phyloP scores from a whole-genome alignment of 2,329 filamentous ascomycete genomes.

The Furcasterigmium sp. region DNA sequence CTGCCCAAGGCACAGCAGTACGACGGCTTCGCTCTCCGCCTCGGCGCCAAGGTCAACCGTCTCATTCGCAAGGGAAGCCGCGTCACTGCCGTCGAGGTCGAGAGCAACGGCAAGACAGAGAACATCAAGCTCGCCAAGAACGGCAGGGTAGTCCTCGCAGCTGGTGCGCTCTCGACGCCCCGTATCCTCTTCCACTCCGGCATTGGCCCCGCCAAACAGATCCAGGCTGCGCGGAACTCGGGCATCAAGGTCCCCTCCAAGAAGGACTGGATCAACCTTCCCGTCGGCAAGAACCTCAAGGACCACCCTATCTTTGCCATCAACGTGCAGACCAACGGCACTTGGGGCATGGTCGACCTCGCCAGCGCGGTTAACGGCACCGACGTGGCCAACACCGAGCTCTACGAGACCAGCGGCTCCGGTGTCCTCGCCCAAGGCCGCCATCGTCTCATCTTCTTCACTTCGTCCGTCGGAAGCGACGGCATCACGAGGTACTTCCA shows the following conservation, averaged over 20 bases:
- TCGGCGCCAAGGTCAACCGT: conserved; percentile 13
- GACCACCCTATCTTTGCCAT: conserved; percentile 25
- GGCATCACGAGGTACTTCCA: conserved; percentile 32
- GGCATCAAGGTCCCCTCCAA: conserved; percentile 13
- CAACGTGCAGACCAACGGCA: conserved; percentile 16
- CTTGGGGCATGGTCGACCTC: conserved; percentile 9
- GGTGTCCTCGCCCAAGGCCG: conserved; percentile 38
- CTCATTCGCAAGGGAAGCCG: conserved; percentile 18
- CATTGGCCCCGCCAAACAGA: conserved; percentile 43
- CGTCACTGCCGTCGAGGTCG: conserved; percentile 24
- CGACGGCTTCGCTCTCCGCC: conserved; percentile 29
- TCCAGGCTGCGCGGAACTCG: conserved; percentile 39
- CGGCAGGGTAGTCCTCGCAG: conserved; percentile 24
- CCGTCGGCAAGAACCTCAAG: conserved; percentile 38
- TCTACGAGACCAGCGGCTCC: conserved; percentile 23
- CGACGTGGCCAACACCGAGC: conserved; percentile 18
- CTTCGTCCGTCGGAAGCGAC: conserved; percentile 32
- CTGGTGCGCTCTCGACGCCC: conserved; percentile 49
- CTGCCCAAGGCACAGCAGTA: conserved; percentile 26
- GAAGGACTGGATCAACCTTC: conserved; percentile 19
- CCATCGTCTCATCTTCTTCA: conserved; percentile 43
- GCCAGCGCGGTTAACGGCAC: conserved; percentile 19
- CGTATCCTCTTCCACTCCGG: conserved; percentile 53
- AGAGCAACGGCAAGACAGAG: conserved; percentile 7
- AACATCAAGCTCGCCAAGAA: conserved; percentile 11